phyloP scores from a whole-genome alignment of 176 grass and related monocot genomes.

The Aegilops umbellulata region DNA sequence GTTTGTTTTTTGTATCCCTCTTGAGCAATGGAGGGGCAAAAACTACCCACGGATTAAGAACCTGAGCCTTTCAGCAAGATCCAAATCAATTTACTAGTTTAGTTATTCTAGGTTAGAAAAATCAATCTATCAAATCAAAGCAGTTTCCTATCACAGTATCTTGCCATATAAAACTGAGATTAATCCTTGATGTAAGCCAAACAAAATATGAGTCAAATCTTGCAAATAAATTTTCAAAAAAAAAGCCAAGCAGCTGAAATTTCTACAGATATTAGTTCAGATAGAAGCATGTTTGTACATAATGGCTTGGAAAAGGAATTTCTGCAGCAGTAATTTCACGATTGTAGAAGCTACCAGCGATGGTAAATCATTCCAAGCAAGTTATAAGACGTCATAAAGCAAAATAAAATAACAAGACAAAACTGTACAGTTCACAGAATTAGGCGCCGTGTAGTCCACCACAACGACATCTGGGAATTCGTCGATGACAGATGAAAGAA shows the following conservation, averaged over 20 bases:
- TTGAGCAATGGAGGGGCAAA: neutral
- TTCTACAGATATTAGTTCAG: neutral
- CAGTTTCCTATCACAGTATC: neutral
- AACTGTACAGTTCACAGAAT: slow-evolving; percentile 78
- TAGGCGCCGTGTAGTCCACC: slow-evolving; percentile 81
- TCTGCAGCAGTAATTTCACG: neutral
- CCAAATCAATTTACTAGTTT: slow-evolving; percentile 9
- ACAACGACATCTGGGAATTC: slow-evolving; percentile 77
- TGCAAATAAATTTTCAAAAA: neutral
- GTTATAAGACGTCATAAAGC: neutral
- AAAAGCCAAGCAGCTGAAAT: neutral
- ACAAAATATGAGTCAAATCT: neutral
- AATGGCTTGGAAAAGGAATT: neutral
- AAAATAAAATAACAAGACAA: neutral
- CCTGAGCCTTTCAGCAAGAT: neutral
- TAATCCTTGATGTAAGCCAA: neutral
- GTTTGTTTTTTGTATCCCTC: neutral
- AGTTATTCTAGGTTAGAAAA: neutral
- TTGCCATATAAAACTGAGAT: neutral
- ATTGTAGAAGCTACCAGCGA: neutral
- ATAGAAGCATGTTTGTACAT: neutral
- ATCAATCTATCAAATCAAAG: neutral
- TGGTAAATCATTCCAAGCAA: slow-evolving; percentile 13
- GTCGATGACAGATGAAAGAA: slow-evolving; percentile 64
- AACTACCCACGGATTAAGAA: neutral